Base-by-base conservation (phyloP, 306 rosid species). In the Lotus japonicus region DNA sequence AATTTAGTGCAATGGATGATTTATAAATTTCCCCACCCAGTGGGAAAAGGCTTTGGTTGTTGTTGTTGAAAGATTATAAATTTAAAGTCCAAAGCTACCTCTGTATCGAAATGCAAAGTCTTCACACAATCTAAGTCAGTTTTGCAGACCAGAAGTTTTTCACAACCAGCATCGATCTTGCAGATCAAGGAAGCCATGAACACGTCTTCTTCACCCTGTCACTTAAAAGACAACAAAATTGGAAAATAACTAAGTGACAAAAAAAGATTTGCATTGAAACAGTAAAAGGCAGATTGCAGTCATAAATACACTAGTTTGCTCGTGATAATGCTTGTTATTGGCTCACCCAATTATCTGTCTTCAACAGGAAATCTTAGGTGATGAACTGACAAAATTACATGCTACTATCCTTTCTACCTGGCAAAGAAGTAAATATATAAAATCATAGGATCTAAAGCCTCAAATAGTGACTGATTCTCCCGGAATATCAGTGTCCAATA, bases 171-270 rank as follows among this genome's bases (percentile, higher is more conserved):
- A 71, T 83, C 98, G 67, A 86, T 80, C 63, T 90, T 90, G 86
- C 98, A 92, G 71, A 92, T 90, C 90, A 92, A 82, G 51, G 98
- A 92, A 36, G 86, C 86, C 94, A 86, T 90, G 79, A 92, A 92
- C 82, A 86, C 72, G 31, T 90, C 90, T 74, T 86, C 88, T 75
- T 88, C 92, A 68, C 80, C 76, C 96, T 88, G 84, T 43, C 55
- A 69, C 70, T 72, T 54, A 46, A 74, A 74, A 42, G 46, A 61
- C 38, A 26, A 12, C 60, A 58, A 56, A 57, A 36, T 12, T 54
- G 11, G 46, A 64, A 69, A 33, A 70, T 26, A 52, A 74, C 60
- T 11, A 51, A 45, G 39, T 28, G 19, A 33, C 6, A 43, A 26
- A 17, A 21, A 49, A 5, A 10, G 44, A 3, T n/a, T 42, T 35